A percentile compares a stretch with the other conserved stretches of the same genome.
Evolutionary conservation across 2,329 filamentous ascomycete species (phyloP).

Genomic region (Hypomyces perniciosus): DNA sequence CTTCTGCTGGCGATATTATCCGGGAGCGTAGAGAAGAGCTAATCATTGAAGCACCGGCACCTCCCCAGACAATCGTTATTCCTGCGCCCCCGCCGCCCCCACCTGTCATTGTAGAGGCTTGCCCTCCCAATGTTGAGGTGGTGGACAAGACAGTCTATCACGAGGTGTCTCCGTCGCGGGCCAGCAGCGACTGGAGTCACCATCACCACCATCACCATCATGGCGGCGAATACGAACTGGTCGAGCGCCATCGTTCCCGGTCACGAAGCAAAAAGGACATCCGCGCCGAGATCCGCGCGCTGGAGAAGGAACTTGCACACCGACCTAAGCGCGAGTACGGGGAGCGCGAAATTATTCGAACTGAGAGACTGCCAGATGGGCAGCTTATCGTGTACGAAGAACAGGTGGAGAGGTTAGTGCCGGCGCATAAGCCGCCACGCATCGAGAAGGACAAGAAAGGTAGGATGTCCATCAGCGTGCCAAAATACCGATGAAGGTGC

Average conservation of each 20-base stretch:
- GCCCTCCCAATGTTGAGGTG: constrained; percentile 33
- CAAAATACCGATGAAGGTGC: constrained; percentile 59
- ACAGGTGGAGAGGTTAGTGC: constrained; percentile 49
- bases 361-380: constrained; percentile 53
- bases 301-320: constrained; percentile 50
- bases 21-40: constrained; percentile 44
- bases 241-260: constrained; percentile 35
- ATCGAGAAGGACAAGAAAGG: constrained; percentile 91
- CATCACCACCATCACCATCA: constrained; percentile 25
- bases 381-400: constrained; percentile 60
- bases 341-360: constrained; percentile 49
- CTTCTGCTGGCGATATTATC: constrained; percentile 39
- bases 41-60: constrained; percentile 26
- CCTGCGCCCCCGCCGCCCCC: constrained; percentile 23
- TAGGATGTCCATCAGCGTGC: constrained; percentile 85
- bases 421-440: constrained; percentile 52
- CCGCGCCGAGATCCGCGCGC: constrained; percentile 62
- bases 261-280: constrained; percentile 57
- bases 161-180: constrained; percentile 43
- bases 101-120: constrained; percentile 28
- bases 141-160: constrained; percentile 43
- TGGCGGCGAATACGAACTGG: constrained; percentile 22
- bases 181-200: constrained; percentile 27
- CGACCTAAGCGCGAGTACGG: constrained; percentile 29
- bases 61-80: constrained; percentile 16